Conservation (phyloP, 768 basidiomycete genomes). For the Lactarius vividus region DNA sequence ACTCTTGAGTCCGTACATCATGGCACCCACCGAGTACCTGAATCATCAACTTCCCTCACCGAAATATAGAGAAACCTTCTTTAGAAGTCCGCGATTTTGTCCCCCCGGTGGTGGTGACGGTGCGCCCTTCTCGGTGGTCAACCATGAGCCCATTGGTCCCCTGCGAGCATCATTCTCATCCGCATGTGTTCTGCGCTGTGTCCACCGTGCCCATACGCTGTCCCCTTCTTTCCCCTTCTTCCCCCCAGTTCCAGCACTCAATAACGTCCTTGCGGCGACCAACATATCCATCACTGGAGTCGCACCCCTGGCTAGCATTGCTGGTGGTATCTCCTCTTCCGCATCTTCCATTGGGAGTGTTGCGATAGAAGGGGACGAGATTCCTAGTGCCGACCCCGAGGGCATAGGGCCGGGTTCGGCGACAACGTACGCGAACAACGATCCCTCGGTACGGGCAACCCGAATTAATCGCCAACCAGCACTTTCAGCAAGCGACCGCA, state of each 20-base stretch:
- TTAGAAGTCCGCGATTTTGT: constrained; percentile 26
- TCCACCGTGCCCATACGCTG: constrained; percentile 24
- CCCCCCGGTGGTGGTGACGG: constrained; percentile 11
- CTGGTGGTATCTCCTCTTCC: constrained; percentile 24
- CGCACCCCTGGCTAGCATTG: constrained; percentile 19
- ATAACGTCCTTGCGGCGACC: constrained; percentile 22
- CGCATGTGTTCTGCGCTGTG: constrained; percentile 15
- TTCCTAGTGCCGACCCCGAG: background rate
- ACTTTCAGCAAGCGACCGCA: constrained; percentile 48
- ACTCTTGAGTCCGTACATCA: background rate
- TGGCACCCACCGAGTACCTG: background rate
- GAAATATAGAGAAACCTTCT: constrained; percentile 29
- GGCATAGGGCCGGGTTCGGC: constrained; percentile 62
- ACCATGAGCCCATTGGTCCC: constrained; percentile 3
- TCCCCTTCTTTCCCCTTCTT: constrained; percentile 17
- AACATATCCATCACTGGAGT: constrained; percentile 27
- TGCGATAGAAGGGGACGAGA: constrained; percentile 4
- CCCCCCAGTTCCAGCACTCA: constrained; percentile 17
- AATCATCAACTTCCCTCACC: constrained; percentile 21
- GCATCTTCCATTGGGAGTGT: background rate
- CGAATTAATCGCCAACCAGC: constrained; percentile 62
- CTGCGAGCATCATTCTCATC: constrained; percentile 23
- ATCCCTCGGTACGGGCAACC: constrained; percentile 56
- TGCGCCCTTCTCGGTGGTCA: constrained; percentile 7
- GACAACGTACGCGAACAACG: constrained; percentile 68